Conservation (phyloP, 2,329 filamentous ascomycete genomes). For the Epichloe sibirici region DNA sequence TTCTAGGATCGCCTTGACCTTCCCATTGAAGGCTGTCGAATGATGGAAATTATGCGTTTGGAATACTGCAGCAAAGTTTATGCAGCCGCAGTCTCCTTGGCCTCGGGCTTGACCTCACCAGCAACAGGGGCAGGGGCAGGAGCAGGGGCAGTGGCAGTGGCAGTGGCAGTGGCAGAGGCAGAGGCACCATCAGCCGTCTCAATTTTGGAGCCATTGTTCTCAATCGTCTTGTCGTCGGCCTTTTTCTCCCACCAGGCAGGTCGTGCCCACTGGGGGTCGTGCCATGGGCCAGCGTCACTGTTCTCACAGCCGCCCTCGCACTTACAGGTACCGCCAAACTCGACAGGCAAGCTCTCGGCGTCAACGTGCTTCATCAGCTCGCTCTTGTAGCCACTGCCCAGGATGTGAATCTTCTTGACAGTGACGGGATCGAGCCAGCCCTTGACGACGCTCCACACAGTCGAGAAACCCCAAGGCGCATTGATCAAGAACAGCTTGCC, state of each 20-base stretch:
- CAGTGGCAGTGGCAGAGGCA: slow-evolving; percentile 2
- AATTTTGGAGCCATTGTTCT: slow-evolving; percentile 28
- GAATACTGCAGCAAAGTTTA: neutral
- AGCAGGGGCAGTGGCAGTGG: slow-evolving; percentile 6
- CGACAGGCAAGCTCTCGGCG: slow-evolving; percentile 76
- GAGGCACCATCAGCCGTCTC: slow-evolving; percentile 21
- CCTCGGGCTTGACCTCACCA: slow-evolving; percentile 18
- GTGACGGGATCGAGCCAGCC: slow-evolving; percentile 94
- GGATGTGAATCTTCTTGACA: slow-evolving; percentile 86
- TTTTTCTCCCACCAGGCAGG: slow-evolving; percentile 53
- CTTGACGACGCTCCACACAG: slow-evolving; percentile 78
- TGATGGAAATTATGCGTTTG: neutral
- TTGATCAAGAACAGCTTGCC: slow-evolving; percentile 98
- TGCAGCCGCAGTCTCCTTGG: slow-evolving; percentile 15
- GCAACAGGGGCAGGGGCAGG: slow-evolving; percentile 17
- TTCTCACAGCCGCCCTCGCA: slow-evolving; percentile 74
- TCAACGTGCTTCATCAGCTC: slow-evolving; percentile 78
- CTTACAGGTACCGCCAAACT: slow-evolving; percentile 73
- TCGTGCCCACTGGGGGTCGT: slow-evolving; percentile 50
- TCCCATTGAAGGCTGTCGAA: neutral
- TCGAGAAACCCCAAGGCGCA: slow-evolving; percentile 87
- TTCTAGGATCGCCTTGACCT: neutral
- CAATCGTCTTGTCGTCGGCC: slow-evolving; percentile 21
- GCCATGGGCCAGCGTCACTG: slow-evolving; percentile 87
- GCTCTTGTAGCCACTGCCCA: slow-evolving; percentile 69